phyloP scores from a whole-genome alignment of 495 filamentous ascomycete species.

The Talaromyces wortmannii region DNA sequence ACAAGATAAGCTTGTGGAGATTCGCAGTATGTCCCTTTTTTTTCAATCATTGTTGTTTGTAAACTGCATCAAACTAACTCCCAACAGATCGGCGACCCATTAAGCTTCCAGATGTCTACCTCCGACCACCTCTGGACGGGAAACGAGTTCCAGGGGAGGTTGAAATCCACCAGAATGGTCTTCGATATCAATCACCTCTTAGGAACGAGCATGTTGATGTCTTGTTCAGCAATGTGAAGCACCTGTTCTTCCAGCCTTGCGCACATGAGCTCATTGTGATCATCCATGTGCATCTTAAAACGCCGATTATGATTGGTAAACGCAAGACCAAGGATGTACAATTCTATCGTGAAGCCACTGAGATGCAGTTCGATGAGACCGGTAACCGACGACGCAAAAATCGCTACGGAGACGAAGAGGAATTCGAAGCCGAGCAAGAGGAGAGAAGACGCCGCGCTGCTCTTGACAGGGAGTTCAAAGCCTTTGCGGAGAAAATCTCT shows the following conservation, averaged over 20 bases:
- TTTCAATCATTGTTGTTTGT: slow-evolving; percentile 2
- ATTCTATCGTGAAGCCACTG: slow-evolving; percentile 96
- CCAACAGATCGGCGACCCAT: slow-evolving; percentile 72
- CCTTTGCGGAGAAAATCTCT: slow-evolving; percentile 94
- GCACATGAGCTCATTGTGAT: slow-evolving; percentile 94
- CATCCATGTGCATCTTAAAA: slow-evolving; percentile 95
- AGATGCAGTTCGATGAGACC: slow-evolving; percentile 98
- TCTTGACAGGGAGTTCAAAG: slow-evolving; percentile 91
- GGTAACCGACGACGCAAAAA: slow-evolving; percentile 97
- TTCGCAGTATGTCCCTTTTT: slow-evolving; percentile 57
- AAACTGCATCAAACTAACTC: slow-evolving; percentile 17
- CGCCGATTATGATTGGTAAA: slow-evolving; percentile 97
- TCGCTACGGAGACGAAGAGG: slow-evolving; percentile 97
- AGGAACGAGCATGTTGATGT: slow-evolving; percentile 83
- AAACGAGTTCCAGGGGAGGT: slow-evolving; percentile 93
- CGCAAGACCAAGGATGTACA: slow-evolving; percentile 98
- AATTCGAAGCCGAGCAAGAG: slow-evolving; percentile 97
- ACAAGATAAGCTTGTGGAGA: slow-evolving; percentile 92
- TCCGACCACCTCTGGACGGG: slow-evolving; percentile 89
- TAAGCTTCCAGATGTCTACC: slow-evolving; percentile 82
- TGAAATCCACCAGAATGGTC: slow-evolving; percentile 98
- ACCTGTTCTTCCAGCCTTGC: slow-evolving; percentile 97
- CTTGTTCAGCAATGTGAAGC: slow-evolving; percentile 97
- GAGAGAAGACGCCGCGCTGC: slow-evolving; percentile 85
- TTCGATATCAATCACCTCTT: slow-evolving; percentile 87